Percentiles rank a stretch among this genome's conserved stretches.
These are phyloP conservation scores for Rubia occidens DNA, from an alignment of 305 asterid species.

Conservation along the genomic window DNA sequence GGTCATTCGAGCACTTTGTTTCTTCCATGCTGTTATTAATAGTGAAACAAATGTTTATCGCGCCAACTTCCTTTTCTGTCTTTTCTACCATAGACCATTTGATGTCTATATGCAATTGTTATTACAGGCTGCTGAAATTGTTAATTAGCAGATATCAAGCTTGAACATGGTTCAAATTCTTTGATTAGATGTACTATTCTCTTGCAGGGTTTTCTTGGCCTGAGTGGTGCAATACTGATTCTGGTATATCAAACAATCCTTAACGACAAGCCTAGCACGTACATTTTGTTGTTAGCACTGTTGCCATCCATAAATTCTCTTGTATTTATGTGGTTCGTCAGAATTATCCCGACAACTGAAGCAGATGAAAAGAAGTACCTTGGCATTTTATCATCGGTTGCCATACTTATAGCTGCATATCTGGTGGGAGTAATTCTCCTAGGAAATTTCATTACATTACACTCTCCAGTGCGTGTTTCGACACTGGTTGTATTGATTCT, in stretches of 20 bases:
- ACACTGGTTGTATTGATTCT: constrained; percentile 41
- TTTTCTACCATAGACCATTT: background rate
- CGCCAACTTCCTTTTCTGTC: background rate
- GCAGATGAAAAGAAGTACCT: constrained; percentile 61
- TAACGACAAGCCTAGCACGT: constrained; percentile 55
- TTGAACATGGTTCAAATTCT: background rate
- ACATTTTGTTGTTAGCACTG: constrained; percentile 49
- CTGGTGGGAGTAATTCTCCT: constrained; percentile 55
- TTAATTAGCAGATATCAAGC: background rate
- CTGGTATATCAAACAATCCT: constrained; percentile 61
- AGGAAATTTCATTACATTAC: constrained; percentile 39
- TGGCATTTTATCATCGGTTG: constrained; percentile 45
- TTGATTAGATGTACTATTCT: background rate
- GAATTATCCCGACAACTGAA: constrained; percentile 41
- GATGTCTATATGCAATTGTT: background rate
- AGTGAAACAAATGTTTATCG: background rate
- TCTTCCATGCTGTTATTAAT: background rate
- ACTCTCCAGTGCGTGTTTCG: constrained; percentile 27
- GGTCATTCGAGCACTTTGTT: background rate
- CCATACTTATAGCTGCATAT: constrained; percentile 57
- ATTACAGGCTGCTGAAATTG: background rate
- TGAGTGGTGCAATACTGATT: constrained; percentile 81
- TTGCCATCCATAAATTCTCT: constrained; percentile 55
- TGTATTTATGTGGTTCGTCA: constrained; percentile 62
- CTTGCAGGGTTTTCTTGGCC: constrained; percentile 40